Evolutionary conservation across 2,329 filamentous ascomycete species (phyloP).

Genomic region (Beauveria varroae): DNA sequence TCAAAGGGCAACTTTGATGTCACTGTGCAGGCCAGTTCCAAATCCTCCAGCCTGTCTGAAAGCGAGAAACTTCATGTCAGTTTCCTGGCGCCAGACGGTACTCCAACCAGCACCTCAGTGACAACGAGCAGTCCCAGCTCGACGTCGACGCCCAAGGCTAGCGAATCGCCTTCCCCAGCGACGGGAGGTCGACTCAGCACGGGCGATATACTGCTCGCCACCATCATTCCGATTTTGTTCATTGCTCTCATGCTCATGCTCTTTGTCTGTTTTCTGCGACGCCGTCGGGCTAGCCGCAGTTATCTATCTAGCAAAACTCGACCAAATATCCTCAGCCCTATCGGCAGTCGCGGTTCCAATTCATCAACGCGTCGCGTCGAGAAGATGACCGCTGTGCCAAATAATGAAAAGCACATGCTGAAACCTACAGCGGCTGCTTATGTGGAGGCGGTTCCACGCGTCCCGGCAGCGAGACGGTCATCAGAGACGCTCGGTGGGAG

Average conservation of each 20-base stretch:
- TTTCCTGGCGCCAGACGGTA: slow-evolving; percentile 23
- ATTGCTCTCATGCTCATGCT: slow-evolving; percentile 26
- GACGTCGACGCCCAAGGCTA: slow-evolving; percentile 17
- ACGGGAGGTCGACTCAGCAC: slow-evolving; percentile 21
- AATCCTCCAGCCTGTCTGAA: slow-evolving; percentile 25
- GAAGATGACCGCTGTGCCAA: slow-evolving; percentile 12
- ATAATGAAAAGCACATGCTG: slow-evolving; percentile 13
- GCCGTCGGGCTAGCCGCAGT: slow-evolving; percentile 22
- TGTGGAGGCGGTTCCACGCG: slow-evolving; percentile 19
- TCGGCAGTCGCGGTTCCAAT: slow-evolving; percentile 21
- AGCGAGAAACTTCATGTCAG: slow-evolving; percentile 30
- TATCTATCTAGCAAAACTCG: slow-evolving; percentile 24
- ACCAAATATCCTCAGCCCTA: slow-evolving; percentile 26
- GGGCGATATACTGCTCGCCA: slow-evolving; percentile 33
- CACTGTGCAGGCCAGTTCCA: slow-evolving; percentile 26
- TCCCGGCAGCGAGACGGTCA: slow-evolving; percentile 16
- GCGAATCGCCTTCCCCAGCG: slow-evolving; percentile 15
- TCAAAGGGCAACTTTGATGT: slow-evolving; percentile 25
- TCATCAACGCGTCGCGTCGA: slow-evolving; percentile 18
- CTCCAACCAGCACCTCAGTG: slow-evolving; percentile 17
- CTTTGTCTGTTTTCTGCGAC: slow-evolving; percentile 25
- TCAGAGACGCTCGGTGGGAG: slow-evolving; percentile 21
- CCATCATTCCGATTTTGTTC: slow-evolving; percentile 35
- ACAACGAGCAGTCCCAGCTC: slow-evolving; percentile 18
- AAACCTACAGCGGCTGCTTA: slow-evolving; percentile 17